Evolutionary conservation across 345 rosid species (phyloP).

Genomic region (Eucalyptus rudis): DNA sequence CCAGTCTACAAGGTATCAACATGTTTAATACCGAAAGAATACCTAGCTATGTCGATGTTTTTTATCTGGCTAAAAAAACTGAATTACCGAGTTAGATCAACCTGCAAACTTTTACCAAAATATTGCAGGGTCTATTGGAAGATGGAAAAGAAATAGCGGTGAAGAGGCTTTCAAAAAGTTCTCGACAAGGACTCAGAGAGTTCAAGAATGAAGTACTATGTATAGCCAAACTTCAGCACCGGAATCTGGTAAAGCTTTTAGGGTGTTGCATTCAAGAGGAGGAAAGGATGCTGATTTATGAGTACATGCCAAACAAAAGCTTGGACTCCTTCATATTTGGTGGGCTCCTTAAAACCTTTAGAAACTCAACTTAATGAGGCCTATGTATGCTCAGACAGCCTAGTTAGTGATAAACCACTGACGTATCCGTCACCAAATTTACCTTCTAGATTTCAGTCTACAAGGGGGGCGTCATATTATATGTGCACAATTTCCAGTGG

Average conservation of each 20-base stretch:
- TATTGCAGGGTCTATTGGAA: slow-evolving; percentile 10
- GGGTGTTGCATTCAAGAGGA: slow-evolving; percentile 15
- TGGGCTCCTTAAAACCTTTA: not conserved
- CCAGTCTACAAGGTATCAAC: slow-evolving; percentile 19
- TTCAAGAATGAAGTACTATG: slow-evolving; percentile 25
- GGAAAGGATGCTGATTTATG: slow-evolving; percentile 21
- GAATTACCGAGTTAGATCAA: not conserved
- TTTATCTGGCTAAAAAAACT: not conserved
- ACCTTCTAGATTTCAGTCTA: not conserved
- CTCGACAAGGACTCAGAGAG: slow-evolving; percentile 18
- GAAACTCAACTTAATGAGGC: not conserved
- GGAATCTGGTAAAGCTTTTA: slow-evolving; percentile 27
- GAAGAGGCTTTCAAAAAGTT: slow-evolving; percentile 17
- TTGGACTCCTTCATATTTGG: slow-evolving; percentile 18
- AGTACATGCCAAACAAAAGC: slow-evolving; percentile 18
- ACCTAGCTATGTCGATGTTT: not conserved
- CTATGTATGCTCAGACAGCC: not conserved
- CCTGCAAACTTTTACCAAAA: not conserved
- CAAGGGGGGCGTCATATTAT: not conserved
- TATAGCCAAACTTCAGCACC: slow-evolving; percentile 23
- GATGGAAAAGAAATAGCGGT: slow-evolving; percentile 22
- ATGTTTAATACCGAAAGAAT: not conserved
- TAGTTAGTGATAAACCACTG: not conserved
- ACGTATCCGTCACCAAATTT: not conserved
- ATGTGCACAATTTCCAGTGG: not conserved